Evolutionary conservation across 768 basidiomycete genomes (phyloP).

Genomic region (Porpolomopsis calyptriformis): DNA sequence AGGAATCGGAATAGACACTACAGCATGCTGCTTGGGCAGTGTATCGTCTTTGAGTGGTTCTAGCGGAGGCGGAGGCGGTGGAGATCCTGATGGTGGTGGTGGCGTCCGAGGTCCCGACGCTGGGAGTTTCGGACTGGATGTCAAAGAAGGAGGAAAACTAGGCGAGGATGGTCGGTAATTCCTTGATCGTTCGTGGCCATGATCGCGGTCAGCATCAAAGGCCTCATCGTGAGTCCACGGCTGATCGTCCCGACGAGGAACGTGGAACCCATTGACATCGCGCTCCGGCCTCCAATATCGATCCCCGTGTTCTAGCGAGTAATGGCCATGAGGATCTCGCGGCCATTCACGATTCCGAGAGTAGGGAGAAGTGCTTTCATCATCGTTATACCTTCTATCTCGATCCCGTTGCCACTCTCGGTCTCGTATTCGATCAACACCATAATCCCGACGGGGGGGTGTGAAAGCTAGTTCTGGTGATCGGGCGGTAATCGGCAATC

Average conservation of each 20-base stretch:
- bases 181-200: slow-evolving; percentile 15
- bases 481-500: slow-evolving; percentile 30
- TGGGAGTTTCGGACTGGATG: slow-evolving; percentile 8
- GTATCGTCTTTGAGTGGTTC: slow-evolving; percentile 20
- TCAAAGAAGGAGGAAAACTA: background rate
- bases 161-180: slow-evolving; percentile 9
- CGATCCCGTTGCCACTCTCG: slow-evolving; percentile 22
- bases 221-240: slow-evolving; percentile 25
- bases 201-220: slow-evolving; percentile 8
- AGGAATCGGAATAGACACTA: slow-evolving; percentile 31
- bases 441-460: slow-evolving; percentile 27
- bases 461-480: slow-evolving; percentile 27
- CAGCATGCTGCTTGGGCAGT: slow-evolving; percentile 27
- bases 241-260: slow-evolving; percentile 22
- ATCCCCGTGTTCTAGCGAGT: slow-evolving; percentile 12
- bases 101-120: slow-evolving; percentile 12
- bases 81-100: slow-evolving; percentile 22
- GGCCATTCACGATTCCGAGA: slow-evolving; percentile 6
- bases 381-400: background rate
- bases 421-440: slow-evolving; percentile 24
- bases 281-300: slow-evolving; percentile 20
- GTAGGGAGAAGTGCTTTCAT: background rate
- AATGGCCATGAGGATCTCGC: slow-evolving; percentile 10
- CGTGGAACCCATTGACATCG: slow-evolving; percentile 7
- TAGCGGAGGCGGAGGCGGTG: slow-evolving; percentile 26